phyloP scores from a whole-genome alignment of 2,329 filamentous ascomycete species.

The Cucurbitaria berberidis region DNA sequence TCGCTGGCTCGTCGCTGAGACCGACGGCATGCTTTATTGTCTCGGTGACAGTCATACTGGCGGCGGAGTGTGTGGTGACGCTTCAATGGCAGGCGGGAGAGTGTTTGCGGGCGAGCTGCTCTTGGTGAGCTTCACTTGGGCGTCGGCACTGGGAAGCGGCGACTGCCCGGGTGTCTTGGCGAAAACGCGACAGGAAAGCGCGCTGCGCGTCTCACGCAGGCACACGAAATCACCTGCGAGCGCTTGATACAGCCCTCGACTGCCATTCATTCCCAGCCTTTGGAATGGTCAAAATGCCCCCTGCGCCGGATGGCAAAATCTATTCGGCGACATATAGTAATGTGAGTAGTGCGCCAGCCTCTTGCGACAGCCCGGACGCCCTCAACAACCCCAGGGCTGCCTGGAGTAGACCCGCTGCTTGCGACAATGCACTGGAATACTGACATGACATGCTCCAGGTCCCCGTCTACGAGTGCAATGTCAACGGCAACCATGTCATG shows the following conservation, averaged over 20 bases:
- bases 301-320: slow-evolving; percentile 54
- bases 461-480: slow-evolving; percentile 92
- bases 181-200: slow-evolving; percentile 6
- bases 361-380: slow-evolving; percentile 2
- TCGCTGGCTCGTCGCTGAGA: slow-evolving; percentile 45
- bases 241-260: not conserved
- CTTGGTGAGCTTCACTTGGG: slow-evolving; percentile 17
- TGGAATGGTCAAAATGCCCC: slow-evolving; percentile 42
- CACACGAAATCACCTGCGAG: slow-evolving; percentile 23
- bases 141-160: slow-evolving; percentile 24
- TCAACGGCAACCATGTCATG: slow-evolving; percentile 93
- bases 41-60: slow-evolving; percentile 53
- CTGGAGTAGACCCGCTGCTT: not conserved
- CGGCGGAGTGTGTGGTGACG: slow-evolving; percentile 11
- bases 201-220: slow-evolving; percentile 21
- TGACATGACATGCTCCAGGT: slow-evolving; percentile 69
- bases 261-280: slow-evolving; percentile 4
- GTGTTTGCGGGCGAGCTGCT: slow-evolving; percentile 20
- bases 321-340: slow-evolving; percentile 72
- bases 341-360: slow-evolving; percentile 24
- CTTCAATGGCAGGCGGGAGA: slow-evolving; percentile 30
- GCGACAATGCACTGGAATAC: slow-evolving; percentile 25
- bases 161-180: slow-evolving; percentile 18
- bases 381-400: not conserved
- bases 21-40: slow-evolving; percentile 57